Percentiles rank a stretch among this genome's conserved stretches.
phyloP scores from a whole-genome alignment of 1,139 yeast species.

The Yamadazyma diospyri region DNA sequence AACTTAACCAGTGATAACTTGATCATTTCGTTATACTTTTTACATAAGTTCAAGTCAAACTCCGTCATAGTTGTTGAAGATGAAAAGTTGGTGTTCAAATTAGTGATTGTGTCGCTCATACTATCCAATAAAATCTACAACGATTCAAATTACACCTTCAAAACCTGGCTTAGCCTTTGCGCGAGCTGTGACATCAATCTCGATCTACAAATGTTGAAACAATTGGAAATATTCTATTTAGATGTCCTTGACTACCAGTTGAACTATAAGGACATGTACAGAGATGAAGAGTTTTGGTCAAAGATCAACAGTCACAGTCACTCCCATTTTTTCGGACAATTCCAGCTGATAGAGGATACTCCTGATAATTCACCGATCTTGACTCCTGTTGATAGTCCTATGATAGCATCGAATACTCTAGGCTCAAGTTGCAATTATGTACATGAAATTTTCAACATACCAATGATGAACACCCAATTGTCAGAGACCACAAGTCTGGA shows the following conservation, averaged over 20 bases:
- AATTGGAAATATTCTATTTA: slow-evolving; percentile 30
- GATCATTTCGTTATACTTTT: slow-evolving; percentile 28
- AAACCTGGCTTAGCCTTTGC: slow-evolving; percentile 41
- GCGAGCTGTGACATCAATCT: slow-evolving; percentile 10
- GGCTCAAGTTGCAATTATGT: too few relatives aligned
- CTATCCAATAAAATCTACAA: slow-evolving; percentile 48
- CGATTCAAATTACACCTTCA: slow-evolving; percentile 51
- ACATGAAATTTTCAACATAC: too few relatives aligned
- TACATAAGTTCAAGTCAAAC: slow-evolving; percentile 25
- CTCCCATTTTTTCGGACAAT: slow-evolving; percentile 1
- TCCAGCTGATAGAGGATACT: slow-evolving; percentile 3
- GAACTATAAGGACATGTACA: slow-evolving; percentile 21
- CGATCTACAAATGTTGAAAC: slow-evolving; percentile 17
- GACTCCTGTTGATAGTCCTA: slow-evolving; percentile 9
- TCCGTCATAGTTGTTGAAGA: slow-evolving; percentile 14
- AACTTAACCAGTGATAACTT: slow-evolving; percentile 30
- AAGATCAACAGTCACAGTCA: background rate
- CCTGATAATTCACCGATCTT: slow-evolving; percentile 8
- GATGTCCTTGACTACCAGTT: slow-evolving; percentile 27
- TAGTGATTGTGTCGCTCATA: slow-evolving; percentile 34
- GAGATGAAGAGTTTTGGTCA: slow-evolving; percentile 26
- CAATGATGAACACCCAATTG: too few relatives aligned
- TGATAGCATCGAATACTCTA: too few relatives aligned
- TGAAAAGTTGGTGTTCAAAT: slow-evolving; percentile 21
- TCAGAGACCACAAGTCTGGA: too few relatives aligned